Conservation (phyloP, 1,139 yeast species). For the Pneumocystis murina region DNA sequence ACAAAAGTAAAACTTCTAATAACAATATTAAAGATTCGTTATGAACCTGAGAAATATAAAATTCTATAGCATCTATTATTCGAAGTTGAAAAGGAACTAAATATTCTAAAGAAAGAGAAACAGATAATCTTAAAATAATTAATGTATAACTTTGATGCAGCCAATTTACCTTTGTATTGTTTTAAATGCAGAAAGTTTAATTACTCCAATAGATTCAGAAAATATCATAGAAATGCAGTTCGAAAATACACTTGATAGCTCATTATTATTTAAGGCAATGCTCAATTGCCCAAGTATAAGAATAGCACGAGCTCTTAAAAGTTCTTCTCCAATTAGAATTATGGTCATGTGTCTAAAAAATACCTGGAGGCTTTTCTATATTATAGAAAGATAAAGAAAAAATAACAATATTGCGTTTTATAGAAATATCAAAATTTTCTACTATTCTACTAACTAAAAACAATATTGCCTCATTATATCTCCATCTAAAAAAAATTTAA, state of each 20-base stretch:
- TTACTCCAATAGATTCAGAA: background rate
- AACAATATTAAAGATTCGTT: constrained; percentile 8
- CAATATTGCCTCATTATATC: background rate
- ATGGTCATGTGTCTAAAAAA: background rate
- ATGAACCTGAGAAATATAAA: background rate
- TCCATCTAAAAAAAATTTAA: background rate
- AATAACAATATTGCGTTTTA: background rate
- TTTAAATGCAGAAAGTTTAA: background rate
- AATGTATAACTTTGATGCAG: background rate
- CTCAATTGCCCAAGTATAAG: background rate
- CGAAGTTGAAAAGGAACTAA: constrained; percentile 1
- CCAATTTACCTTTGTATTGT: constrained; percentile 1
- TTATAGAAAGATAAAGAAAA: background rate
- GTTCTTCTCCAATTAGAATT: background rate
- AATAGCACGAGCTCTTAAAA: background rate
- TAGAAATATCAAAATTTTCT: background rate
- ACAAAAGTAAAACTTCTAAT: constrained; percentile 8
- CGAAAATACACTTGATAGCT: background rate
- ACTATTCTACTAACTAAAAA: background rate
- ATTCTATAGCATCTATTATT: constrained; percentile 4
- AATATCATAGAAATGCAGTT: background rate
- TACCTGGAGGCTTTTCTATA: background rate
- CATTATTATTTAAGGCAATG: background rate
- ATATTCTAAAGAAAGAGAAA: background rate
- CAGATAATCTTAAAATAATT: background rate